Base-by-base conservation (phyloP, 805 yeast species). In the Candida maltosa region DNA sequence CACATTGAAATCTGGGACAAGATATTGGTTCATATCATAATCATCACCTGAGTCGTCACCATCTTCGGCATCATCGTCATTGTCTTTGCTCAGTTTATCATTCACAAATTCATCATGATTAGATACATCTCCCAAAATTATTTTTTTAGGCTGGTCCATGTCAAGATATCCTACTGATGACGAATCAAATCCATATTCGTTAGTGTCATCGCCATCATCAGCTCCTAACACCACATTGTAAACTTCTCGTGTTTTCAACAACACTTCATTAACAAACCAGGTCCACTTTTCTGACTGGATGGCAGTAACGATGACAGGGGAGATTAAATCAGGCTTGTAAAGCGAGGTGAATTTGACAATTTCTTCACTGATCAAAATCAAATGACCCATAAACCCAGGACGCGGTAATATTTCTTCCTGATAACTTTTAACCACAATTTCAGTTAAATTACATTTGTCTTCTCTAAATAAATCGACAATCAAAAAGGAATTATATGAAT, bases 301-400 rank as follows among this genome's bases (percentile, higher is more conserved):
- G 3, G 75, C 71, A 8, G 65, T 70, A 10, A 70, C 73, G 15
- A 80, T 76, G 4, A 65, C 51, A 3, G 75, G 72, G 2, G 84
- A 73, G 10, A 80, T 70, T 16, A 76, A 58, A 41, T 77, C 83
- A 6, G 83, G 79, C 25, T 78, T 69, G 47, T 76, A 77, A 12
- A 78, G 56, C n/a, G 69, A 72, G 3, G 76, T 69, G 57, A 93
- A 93, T 56, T 93, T 93, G 32, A 88, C 96, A 30, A 93, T 88
- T 56, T 93, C 98, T 56, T 93, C 98, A 34, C 96, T 88, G 38
- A 93, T 87, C 34, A 93, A 66, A 5, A 95, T 87, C 44, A 93
- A 63, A 56, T 93, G 98, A n/a, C 98, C 98, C 87, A 89, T 88
- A 54, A 87, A 93, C 0, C 98, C 98, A 26, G 89, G 75, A 37